Evolutionary conservation across 305 asterid genomes (phyloP).

Genomic region (Euphrasia arctica): DNA sequence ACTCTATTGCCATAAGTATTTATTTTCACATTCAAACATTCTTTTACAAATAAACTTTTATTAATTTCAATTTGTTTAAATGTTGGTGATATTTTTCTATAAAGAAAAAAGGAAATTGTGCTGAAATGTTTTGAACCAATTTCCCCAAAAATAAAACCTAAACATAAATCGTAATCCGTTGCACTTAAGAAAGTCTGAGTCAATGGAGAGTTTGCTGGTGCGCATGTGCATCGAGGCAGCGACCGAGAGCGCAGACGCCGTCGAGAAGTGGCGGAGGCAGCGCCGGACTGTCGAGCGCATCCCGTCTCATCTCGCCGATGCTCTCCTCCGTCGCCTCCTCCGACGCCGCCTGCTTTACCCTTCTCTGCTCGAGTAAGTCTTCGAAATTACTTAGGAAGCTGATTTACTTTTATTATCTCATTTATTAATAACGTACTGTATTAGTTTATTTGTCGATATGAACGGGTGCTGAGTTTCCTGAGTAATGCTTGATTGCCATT

Average conservation of each 20-base stretch:
- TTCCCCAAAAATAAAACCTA: not conserved
- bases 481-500: not conserved
- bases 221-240: conserved; percentile 77
- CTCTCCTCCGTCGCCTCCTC: conserved; percentile 64
- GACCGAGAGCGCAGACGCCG: conserved; percentile 52
- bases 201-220: conserved; percentile 53
- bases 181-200: conserved; percentile 10
- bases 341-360: conserved; percentile 80
- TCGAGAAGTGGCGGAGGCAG: conserved; percentile 90
- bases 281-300: conserved; percentile 74
- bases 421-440: not conserved
- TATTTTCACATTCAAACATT: too few relatives aligned
- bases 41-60: too few relatives aligned
- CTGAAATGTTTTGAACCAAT: too few relatives aligned
- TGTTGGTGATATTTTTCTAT: too few relatives aligned
- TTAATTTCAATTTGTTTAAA: too few relatives aligned
- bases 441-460: conserved; percentile 4
- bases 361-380: conserved; percentile 73
- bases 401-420: conserved; percentile 5
- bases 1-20: too few relatives aligned
- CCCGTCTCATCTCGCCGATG: conserved; percentile 79
- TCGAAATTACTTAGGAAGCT: conserved; percentile 11
- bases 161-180: conserved; percentile 2
- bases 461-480: conserved; percentile 12
- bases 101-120: too few relatives aligned